These are phyloP conservation scores for Candida parachauliodes DNA, from an alignment of 805 yeast species.

Conservation along the genomic window DNA sequence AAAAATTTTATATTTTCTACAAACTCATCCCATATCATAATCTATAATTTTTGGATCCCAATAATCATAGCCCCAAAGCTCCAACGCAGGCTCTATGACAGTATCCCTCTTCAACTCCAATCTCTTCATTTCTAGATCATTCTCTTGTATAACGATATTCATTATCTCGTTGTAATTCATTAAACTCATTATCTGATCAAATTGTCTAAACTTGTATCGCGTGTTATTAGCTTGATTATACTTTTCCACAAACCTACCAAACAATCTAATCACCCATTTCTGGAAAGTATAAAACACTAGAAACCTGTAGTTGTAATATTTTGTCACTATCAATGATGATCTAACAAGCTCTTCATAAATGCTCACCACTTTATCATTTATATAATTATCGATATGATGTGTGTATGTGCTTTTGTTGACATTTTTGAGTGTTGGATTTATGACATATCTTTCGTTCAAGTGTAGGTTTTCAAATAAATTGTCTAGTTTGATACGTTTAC, in stretches of 20 bases:
- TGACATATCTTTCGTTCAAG: constrained; percentile 13
- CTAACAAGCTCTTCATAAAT: constrained; percentile 19
- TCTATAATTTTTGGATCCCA: too few species aligned
- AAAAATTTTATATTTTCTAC: constrained; percentile 12
- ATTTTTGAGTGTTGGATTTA: constrained; percentile 10
- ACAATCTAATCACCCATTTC: constrained; percentile 32
- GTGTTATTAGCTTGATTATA: constrained; percentile 20
- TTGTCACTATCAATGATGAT: constrained; percentile 19
- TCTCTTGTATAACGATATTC: constrained; percentile 25
- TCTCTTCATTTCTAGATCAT: constrained; percentile 16
- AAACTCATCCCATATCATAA: too few species aligned
- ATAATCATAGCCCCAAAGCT: too few species aligned
- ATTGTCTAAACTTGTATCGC: constrained; percentile 16
- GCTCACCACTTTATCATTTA: constrained; percentile 16
- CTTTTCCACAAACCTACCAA: constrained; percentile 29
- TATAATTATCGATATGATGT: constrained; percentile 12
- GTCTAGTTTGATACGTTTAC: constrained; percentile 31
- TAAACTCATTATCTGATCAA: constrained; percentile 22
- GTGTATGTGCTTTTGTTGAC: too few species aligned
- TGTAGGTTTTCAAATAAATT: constrained; percentile 22
- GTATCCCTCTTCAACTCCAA: constrained; percentile 8
- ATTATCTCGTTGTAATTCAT: constrained; percentile 21
- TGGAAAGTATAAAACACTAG: constrained; percentile 28
- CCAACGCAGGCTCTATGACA: constrained; percentile 2
- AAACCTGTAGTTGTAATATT: constrained; percentile 22